phyloP scores from a whole-genome alignment of 352 stramenopile genomes.

The Phytopythium boreale region DNA sequence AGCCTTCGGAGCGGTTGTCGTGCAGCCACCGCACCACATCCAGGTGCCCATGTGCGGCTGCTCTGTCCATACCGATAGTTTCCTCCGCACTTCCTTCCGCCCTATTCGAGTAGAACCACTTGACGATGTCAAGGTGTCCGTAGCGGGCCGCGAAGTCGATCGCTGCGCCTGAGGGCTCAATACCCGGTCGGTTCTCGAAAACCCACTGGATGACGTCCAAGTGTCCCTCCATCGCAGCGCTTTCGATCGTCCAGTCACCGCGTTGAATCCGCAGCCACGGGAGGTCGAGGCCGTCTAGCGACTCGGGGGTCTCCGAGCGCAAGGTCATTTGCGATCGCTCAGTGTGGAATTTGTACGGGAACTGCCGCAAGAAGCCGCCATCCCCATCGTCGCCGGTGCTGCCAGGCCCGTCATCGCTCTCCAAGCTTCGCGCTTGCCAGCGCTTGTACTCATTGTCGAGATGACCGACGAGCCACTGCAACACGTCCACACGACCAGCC shows the following conservation, averaged over 20 bases:
- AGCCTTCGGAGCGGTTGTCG: slow-evolving; percentile 21
- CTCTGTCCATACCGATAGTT: slow-evolving; percentile 15
- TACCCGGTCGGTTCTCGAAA: slow-evolving; percentile 19
- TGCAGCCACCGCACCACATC: slow-evolving; percentile 21
- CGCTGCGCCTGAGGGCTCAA: slow-evolving; percentile 18
- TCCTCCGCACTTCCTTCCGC: slow-evolving; percentile 22
- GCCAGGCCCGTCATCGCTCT: too few relatives aligned
- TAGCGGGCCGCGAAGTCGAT: slow-evolving; percentile 26
- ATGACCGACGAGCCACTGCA: background rate
- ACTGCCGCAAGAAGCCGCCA: background rate
- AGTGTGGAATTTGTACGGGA: background rate
- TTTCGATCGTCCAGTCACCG: slow-evolving; percentile 10
- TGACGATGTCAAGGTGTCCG: slow-evolving; percentile 26
- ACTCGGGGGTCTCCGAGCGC: background rate
- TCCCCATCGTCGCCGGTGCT: background rate
- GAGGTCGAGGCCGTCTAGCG: background rate
- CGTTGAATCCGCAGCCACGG: background rate
- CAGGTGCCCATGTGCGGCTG: slow-evolving; percentile 20
- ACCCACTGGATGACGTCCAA: slow-evolving; percentile 28
- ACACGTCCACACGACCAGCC: background rate
- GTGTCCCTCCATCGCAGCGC: slow-evolving; percentile 20
- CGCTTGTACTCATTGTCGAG: background rate
- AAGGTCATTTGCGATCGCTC: background rate
- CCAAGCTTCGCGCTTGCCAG: background rate
- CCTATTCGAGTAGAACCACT: slow-evolving; percentile 22